phyloP scores from a whole-genome alignment of 202 grass and related monocot species.

The Zizania palustris region DNA sequence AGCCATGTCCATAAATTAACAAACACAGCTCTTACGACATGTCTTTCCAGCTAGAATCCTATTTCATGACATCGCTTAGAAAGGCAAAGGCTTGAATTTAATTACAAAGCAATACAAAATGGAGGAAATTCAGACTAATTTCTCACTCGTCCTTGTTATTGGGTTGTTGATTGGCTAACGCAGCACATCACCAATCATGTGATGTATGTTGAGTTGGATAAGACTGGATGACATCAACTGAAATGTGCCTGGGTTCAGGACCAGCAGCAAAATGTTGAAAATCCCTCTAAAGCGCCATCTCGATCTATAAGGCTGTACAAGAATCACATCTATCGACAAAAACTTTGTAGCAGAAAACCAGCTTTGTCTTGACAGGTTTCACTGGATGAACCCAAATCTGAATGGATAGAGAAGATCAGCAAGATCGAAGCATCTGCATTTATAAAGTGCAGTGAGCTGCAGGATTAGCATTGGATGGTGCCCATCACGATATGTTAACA shows the following conservation, averaged over 20 bases:
- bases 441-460: slow-evolving; percentile 22
- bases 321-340: slow-evolving; percentile 55
- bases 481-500: slow-evolving; percentile 5
- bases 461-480: slow-evolving; percentile 17
- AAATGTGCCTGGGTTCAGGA: slow-evolving; percentile 34
- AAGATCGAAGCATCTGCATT: slow-evolving; percentile 59
- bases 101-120: slow-evolving; percentile 50
- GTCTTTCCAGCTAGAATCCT: slow-evolving; percentile 45
- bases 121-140: slow-evolving; percentile 24
- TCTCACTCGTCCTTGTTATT: slow-evolving; percentile 40
- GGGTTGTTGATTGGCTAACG: slow-evolving; percentile 38
- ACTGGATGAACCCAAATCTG: slow-evolving; percentile 32
- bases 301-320: slow-evolving; percentile 58
- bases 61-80: slow-evolving; percentile 42
- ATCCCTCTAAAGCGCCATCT: slow-evolving; percentile 36
- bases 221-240: slow-evolving; percentile 30
- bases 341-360: slow-evolving; percentile 42
- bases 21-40: background rate
- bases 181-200: slow-evolving; percentile 35
- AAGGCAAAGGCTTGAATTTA: slow-evolving; percentile 31
- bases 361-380: slow-evolving; percentile 33
- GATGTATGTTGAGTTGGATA: slow-evolving; percentile 16
- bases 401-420: slow-evolving; percentile 43
- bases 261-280: slow-evolving; percentile 49
- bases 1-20: slow-evolving; percentile 39